Evolutionary conservation across 495 filamentous ascomycete genomes (phyloP).

Genomic region (Xylaria venustula): DNA sequence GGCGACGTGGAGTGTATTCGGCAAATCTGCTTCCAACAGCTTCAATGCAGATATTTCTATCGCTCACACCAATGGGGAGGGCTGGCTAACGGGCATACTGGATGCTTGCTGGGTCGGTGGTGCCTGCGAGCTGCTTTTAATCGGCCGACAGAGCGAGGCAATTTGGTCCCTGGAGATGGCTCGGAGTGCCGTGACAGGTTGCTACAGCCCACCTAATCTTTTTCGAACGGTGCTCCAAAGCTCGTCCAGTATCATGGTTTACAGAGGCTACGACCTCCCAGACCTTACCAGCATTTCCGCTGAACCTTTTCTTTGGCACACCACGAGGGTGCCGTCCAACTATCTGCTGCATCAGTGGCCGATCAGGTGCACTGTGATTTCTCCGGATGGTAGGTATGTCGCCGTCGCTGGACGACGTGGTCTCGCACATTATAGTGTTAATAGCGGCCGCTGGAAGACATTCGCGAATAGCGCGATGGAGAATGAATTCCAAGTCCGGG

Average conservation of each 20-base stretch:
- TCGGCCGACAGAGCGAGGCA: conserved; percentile 65
- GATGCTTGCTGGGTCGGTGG: conserved; percentile 84
- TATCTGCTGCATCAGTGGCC: conserved; percentile 93
- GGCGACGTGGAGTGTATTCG: conserved; percentile 96
- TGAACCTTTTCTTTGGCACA: conserved; percentile 92
- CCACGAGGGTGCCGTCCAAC: conserved; percentile 76
- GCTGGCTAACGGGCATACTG: conserved; percentile 73
- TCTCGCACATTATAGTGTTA: conserved; percentile 92
- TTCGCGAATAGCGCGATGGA: conserved; percentile 80
- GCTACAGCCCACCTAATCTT: conserved; percentile 86
- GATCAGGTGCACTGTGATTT: conserved; percentile 79
- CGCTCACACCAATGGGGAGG: conserved; percentile 66
- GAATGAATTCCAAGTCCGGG: conserved; percentile 86
- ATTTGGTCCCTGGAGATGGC: conserved; percentile 91
- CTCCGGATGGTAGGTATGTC: conserved; percentile 88
- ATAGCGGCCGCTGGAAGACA: conserved; percentile 92
- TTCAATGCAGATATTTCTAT: conserved; percentile 67
- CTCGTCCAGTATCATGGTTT: conserved; percentile 80
- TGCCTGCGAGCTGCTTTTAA: conserved; percentile 79
- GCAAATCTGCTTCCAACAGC: conserved; percentile 79
- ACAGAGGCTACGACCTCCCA: conserved; percentile 87
- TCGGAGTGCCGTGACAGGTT: conserved; percentile 84
- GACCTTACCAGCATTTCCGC: conserved; percentile 87
- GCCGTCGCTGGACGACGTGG: conserved; percentile 91
- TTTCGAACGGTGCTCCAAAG: conserved; percentile 86